A percentile compares a stretch with the other conserved stretches of the same genome.
These are phyloP conservation scores for Neoascochyta sp. DNA, from an alignment of 2,329 filamentous ascomycete species.

Conservation along the genomic window DNA sequence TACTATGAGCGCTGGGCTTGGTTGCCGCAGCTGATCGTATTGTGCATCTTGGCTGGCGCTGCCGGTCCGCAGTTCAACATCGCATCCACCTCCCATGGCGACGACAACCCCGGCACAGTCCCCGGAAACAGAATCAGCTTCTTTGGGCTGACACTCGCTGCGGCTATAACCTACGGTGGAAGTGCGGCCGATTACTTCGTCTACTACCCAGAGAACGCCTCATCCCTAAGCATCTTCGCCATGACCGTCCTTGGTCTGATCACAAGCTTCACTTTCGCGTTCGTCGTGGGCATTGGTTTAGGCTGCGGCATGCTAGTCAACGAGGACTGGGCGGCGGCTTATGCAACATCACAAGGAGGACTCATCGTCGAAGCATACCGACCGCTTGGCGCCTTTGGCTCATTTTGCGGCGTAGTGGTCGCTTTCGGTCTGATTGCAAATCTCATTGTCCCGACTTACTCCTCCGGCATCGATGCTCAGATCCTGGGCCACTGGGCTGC, in stretches of 20 bases:
- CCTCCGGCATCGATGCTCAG: conserved; percentile 64
- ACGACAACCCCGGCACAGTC: conserved; percentile 46
- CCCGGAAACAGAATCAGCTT: conserved; percentile 62
- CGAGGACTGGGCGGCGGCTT: conserved; percentile 55
- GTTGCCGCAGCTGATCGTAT: conserved; percentile 59
- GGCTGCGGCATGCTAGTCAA: conserved; percentile 55
- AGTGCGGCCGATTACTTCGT: conserved; percentile 66
- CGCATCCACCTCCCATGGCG: conserved; percentile 49
- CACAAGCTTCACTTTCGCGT: conserved; percentile 58
- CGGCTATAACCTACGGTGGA: conserved; percentile 61
- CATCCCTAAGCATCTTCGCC: conserved; percentile 52
- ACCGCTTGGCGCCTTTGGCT: conserved; percentile 59
- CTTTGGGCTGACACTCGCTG: conserved; percentile 65
- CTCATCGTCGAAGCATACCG: conserved; percentile 61
- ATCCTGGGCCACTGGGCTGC: conserved; percentile 59
- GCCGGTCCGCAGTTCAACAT: conserved; percentile 60
- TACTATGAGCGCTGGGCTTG: conserved; percentile 66
- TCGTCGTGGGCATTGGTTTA: conserved; percentile 60
- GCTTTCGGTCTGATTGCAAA: conserved; percentile 64
- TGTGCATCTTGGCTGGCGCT: conserved; percentile 60
- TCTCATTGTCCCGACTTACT: conserved; percentile 60
- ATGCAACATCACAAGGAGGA: conserved; percentile 57
- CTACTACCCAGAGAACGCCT: conserved; percentile 57
- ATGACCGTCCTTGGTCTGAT: conserved; percentile 57
- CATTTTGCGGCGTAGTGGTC: conserved; percentile 63